Base-by-base conservation (phyloP, 495 filamentous ascomycete genomes). In the Cairneyella variabilis region DNA sequence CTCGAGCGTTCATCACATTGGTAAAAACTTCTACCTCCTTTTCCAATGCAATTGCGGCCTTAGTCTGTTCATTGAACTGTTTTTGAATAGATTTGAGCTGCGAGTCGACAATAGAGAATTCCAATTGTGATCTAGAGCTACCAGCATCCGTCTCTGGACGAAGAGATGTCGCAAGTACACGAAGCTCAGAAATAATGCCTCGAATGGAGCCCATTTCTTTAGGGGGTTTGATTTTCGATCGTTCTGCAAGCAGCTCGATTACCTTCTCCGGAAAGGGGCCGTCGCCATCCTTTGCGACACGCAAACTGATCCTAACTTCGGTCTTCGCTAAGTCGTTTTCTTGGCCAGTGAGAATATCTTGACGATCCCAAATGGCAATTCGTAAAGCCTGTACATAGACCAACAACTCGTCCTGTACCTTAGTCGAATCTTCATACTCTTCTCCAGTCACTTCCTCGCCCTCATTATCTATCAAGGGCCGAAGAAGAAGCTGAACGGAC, bases 371-470 rank as follows among this genome's bases (percentile, higher is more conserved):
- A 44, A 92, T 77, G 50, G 86, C 74, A 0, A 84, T 82, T 48
- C 89, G 75, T 26, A 96, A 70, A 14, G 81, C 85, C 54, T 90
- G 78, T 55, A 91, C 83, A 64, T 91, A 95, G 16, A 86, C 87
- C 69, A 90, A 88, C 30, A 95, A 83, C 26, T 77, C 70, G 56
- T 88, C 76, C 40, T 58, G 56, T n/a, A 28, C 43, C 64, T 88
- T 89, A 0, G 88, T 92, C 2, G 91, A 93, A 14, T 85, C 79
- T 54, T 90, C 88, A 56, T 93, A 95, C 65, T 97, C 92, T 20
- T 96, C 82, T 28, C 93, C 92, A 34, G 90, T 88, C 1, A 83
- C 76, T 30, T 93, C 88, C 12, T 76, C 78, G 6, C 81, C 76
- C 44, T 95, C 90, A 59, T 91, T 80, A 58, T 97, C 93, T 20